Evolutionary conservation across 768 basidiomycete genomes (phyloP).

Genomic region (Rhizopogon vesiculosus): DNA sequence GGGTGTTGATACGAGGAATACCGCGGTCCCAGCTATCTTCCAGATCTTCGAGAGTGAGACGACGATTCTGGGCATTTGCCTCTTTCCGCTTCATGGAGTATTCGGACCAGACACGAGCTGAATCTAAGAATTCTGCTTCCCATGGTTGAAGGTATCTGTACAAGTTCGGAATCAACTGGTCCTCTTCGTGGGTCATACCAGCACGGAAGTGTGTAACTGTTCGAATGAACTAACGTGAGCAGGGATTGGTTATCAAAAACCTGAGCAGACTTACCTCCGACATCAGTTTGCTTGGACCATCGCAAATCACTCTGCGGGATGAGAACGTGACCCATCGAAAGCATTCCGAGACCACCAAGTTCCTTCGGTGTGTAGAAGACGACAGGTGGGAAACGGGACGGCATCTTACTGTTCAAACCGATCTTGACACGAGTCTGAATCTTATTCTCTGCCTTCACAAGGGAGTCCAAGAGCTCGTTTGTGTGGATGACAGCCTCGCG

Average conservation of each 20-base stretch:
- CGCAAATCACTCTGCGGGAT: conserved; percentile 97
- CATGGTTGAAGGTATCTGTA: conserved; percentile 96
- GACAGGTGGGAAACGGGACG: conserved; percentile 95
- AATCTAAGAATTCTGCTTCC: conserved; percentile 97
- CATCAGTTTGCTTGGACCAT: conserved; percentile 98
- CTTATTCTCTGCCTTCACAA: conserved; percentile 99
- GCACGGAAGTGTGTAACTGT: conserved; percentile 97
- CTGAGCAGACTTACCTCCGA: conserved; percentile 53
- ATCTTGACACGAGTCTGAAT: conserved; percentile 99
- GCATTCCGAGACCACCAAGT: conserved; percentile 96
- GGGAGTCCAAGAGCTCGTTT: conserved; percentile 89
- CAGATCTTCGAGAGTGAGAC: conserved; percentile 93
- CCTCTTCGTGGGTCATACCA: conserved; percentile 95
- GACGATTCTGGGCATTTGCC: conserved; percentile 97
- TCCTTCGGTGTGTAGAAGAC: conserved; percentile 98
- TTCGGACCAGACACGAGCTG: conserved; percentile 98
- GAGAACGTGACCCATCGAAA: conserved; percentile 98
- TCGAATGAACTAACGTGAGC: background rate
- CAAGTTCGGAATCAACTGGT: conserved; percentile 93
- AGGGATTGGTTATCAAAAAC: background rate
- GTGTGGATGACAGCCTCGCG: conserved; percentile 98
- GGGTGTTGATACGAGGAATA: conserved; percentile 96
- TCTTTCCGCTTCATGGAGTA: conserved; percentile 99
- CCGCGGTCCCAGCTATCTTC: conserved; percentile 99
- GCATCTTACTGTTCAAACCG: conserved; percentile 99